Conservation (phyloP, 768 basidiomycete genomes). For the Clitopilus passeckerianus region DNA sequence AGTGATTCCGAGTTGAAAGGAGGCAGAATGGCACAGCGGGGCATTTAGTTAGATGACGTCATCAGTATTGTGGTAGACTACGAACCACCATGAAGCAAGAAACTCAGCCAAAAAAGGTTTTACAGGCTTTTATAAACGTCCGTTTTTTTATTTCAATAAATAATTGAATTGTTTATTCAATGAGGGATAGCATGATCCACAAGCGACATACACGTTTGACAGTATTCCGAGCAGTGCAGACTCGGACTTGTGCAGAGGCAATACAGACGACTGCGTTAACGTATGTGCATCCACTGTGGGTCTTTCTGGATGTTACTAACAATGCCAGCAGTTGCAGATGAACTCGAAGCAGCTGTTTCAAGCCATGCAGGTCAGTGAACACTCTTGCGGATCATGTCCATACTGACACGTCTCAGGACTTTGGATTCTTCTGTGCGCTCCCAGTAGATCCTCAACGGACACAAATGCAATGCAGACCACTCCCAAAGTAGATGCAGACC, state of each 20-base stretch:
- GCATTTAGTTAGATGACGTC: constrained; percentile 40
- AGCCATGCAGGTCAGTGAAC: constrained; percentile 62
- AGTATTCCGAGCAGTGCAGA: constrained; percentile 50
- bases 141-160: constrained; percentile 7
- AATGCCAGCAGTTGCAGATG: constrained; percentile 46
- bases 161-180: background rate
- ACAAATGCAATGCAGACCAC: constrained; percentile 66
- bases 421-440: constrained; percentile 65
- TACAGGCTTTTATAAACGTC: constrained; percentile 40
- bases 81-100: constrained; percentile 2
- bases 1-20: constrained; percentile 42
- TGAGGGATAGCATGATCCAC: constrained; percentile 36
- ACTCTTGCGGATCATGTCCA: background rate
- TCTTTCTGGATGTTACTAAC: background rate
- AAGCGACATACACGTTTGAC: constrained; percentile 56
- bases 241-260: constrained; percentile 56
- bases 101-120: constrained; percentile 20
- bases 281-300: constrained; percentile 26
- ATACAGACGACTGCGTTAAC: constrained; percentile 47
- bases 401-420: constrained; percentile 32
- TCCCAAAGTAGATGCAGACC: constrained; percentile 35
- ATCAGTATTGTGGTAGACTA: background rate
- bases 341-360: constrained; percentile 57
- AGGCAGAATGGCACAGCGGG: constrained; percentile 63
- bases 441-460: constrained; percentile 63